Percentiles rank a stretch among this genome's conserved stretches.
These are phyloP conservation scores for Glycine latifolia DNA, from an alignment of 306 rosid genomes.

Conservation along the genomic window DNA sequence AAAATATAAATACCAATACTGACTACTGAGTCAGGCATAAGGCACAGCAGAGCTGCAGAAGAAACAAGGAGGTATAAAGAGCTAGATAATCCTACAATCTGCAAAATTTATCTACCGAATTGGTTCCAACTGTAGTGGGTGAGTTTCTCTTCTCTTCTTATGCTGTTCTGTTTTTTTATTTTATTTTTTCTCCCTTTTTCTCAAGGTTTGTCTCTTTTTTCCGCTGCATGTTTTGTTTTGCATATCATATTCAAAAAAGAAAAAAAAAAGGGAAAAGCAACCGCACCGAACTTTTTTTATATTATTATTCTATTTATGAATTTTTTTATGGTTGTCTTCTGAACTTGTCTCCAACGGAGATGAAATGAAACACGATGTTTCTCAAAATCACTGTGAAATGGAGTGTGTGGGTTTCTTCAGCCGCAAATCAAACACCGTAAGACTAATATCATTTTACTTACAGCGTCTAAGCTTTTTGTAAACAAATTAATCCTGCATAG, in stretches of 20 bases:
- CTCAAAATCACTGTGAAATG: no score
- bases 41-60: neutral
- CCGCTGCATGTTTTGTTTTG: neutral
- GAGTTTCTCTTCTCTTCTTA: conserved; percentile 25
- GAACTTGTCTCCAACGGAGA: conserved; percentile 6
- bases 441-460: no score
- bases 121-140: conserved; percentile 33
- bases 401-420: no score
- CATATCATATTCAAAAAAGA: conserved; percentile 34
- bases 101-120: neutral
- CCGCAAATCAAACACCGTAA: no score
- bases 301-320: neutral
- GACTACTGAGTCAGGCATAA: neutral
- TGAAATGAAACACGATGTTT: neutral
- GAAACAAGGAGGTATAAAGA: no score
- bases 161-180: neutral
- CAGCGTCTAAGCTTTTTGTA: neutral
- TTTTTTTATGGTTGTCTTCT: neutral
- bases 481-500: conserved; percentile 11
- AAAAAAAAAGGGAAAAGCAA: neutral
- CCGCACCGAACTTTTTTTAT: neutral
- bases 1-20: neutral
- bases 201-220: neutral
- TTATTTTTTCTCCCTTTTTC: neutral
- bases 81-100: conserved; percentile 8